phyloP scores from a whole-genome alignment of 208 protist genomes.

The Leishmania lainsoni region DNA sequence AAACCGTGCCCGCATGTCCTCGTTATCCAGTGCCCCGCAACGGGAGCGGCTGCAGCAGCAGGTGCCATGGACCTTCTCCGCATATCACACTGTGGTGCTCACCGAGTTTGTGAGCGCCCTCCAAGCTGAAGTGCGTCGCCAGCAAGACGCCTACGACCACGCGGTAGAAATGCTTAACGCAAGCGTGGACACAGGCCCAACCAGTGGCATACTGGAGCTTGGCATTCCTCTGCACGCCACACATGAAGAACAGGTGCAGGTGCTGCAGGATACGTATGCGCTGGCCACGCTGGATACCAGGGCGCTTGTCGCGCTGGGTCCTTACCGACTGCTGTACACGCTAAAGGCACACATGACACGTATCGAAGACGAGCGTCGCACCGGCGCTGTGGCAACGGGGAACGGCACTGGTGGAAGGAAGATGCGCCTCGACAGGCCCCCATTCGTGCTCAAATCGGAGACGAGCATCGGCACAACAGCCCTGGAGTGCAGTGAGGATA shows the following conservation, averaged over 20 bases:
- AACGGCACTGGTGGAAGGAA: slow-evolving; percentile 10
- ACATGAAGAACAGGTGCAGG: slow-evolving; percentile 8
- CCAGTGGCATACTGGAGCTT: not conserved
- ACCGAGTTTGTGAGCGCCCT: slow-evolving; percentile 22
- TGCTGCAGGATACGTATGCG: not conserved
- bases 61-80: slow-evolving; percentile 24
- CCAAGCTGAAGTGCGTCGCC: slow-evolving; percentile 30
- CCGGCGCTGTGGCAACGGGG: slow-evolving; percentile 15
- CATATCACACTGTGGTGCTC: slow-evolving; percentile 16
- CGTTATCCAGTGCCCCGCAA: not conserved
- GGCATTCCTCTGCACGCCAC: slow-evolving; percentile 7
- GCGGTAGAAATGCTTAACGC: slow-evolving; percentile 11
- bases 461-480: not conserved
- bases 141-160: slow-evolving; percentile 48
- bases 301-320: slow-evolving; percentile 16
- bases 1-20: not conserved
- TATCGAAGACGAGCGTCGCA: slow-evolving; percentile 28
- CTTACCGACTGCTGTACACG: slow-evolving; percentile 13
- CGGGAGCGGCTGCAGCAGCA: slow-evolving; percentile 2
- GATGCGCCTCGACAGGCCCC: not conserved
- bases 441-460: not conserved
- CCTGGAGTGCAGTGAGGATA: not conserved
- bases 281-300: slow-evolving; percentile 11
- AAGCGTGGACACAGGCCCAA: slow-evolving; percentile 2
- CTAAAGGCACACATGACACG: slow-evolving; percentile 18